phyloP scores from a whole-genome alignment of 805 yeast genomes.

The Suhomyces pyralidae region DNA sequence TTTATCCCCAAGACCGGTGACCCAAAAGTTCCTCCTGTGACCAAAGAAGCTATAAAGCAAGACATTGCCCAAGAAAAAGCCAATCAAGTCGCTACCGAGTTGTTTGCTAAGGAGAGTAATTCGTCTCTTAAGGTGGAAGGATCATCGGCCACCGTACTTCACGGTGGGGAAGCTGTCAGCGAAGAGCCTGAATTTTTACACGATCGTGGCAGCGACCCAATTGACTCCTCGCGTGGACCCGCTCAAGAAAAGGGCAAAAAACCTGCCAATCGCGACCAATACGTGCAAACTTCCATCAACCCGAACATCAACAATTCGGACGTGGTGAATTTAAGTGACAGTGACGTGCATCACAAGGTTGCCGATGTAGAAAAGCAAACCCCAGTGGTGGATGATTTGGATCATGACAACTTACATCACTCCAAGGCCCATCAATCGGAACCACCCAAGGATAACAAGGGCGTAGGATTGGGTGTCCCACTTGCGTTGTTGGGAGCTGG shows the following conservation, averaged over 20 bases:
- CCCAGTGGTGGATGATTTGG: conserved; percentile 36
- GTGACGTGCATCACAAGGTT: conserved; percentile 34
- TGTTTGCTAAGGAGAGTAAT: conserved; percentile 31
- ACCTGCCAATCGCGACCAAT: conserved; percentile 38
- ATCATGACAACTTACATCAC: conserved; percentile 27
- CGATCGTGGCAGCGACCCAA: conserved; percentile 36
- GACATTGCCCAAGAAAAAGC: conserved; percentile 45
- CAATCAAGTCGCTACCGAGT: conserved; percentile 35
- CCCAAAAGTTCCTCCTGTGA: conserved; percentile 44
- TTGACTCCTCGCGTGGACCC: conserved; percentile 19
- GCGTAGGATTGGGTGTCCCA: conserved; percentile 13
- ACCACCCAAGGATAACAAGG: neutral
- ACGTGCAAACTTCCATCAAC: conserved; percentile 40
- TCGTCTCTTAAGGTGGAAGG: conserved; percentile 44
- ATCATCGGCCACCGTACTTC: conserved; percentile 38
- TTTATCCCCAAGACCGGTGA: conserved; percentile 39
- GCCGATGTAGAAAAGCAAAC: conserved; percentile 27
- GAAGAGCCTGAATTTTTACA: conserved; percentile 39
- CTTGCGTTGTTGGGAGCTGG: conserved; percentile 28
- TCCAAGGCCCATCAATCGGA: conserved; percentile 5
- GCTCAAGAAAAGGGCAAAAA: conserved; percentile 16
- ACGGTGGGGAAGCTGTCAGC: conserved; percentile 40
- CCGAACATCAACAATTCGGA: conserved; percentile 38
- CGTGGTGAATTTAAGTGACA: conserved; percentile 35
- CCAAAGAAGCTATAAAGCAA: conserved; percentile 48